A percentile compares a stretch with the other conserved stretches of the same genome.
phyloP scores from a whole-genome alignment of 768 basidiomycete genomes.

The Podaxis sp. region DNA sequence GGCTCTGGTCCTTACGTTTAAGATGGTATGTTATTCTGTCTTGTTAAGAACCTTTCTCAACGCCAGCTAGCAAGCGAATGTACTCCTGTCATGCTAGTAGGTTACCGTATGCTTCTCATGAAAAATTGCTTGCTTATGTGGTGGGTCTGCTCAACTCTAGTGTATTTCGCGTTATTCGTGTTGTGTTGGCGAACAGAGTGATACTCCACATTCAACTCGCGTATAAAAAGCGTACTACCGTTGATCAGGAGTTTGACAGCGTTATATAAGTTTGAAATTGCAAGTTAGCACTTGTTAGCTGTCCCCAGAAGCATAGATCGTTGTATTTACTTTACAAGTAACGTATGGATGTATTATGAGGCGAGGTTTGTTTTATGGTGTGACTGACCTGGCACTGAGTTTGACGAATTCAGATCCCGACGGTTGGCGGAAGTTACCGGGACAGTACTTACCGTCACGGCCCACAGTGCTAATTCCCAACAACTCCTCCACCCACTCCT shows the following conservation, averaged over 20 bases:
- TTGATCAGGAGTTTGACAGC: no score
- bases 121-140: background rate
- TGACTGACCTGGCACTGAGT: no score
- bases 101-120: background rate
- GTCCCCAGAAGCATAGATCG: no score
- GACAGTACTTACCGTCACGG: constrained; percentile 5
- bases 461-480: background rate
- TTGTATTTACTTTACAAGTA: no score
- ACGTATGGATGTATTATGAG: no score
- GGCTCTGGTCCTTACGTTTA: background rate
- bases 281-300: no score
- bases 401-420: constrained; percentile 2
- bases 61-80: background rate
- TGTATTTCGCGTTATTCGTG: background rate
- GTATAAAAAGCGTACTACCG: background rate
- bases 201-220: background rate
- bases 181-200: background rate
- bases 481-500: constrained; percentile 9
- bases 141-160: background rate
- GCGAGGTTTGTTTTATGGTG: no score
- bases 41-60: background rate
- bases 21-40: background rate
- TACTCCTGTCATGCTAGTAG: background rate
- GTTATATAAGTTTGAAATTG: no score
- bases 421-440: constrained; percentile 9